These are phyloP conservation scores for Verticillium isaacii DNA, from an alignment of 2,329 filamentous ascomycete species.

Conservation along the genomic window DNA sequence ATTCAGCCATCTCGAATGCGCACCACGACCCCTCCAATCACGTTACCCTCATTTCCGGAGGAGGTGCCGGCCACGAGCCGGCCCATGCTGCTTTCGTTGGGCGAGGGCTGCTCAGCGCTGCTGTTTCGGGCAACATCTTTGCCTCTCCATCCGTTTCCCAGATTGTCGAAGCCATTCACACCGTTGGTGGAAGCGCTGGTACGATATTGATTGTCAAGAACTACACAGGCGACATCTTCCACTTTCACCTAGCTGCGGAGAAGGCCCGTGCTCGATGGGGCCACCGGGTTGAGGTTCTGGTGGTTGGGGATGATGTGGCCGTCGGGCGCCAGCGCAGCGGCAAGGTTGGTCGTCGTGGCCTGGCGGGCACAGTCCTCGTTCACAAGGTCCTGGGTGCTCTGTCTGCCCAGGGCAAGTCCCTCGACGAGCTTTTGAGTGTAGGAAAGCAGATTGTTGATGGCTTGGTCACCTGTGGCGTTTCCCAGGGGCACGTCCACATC, in stretches of 20 bases:
- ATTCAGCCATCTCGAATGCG: not conserved
- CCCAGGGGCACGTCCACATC: constrained; percentile 49
- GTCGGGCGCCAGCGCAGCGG: constrained; percentile 57
- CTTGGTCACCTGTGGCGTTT: constrained; percentile 46
- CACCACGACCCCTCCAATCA: not conserved
- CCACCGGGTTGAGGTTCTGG: not conserved
- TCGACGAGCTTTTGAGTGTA: constrained; percentile 38
- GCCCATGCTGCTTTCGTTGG: constrained; percentile 61
- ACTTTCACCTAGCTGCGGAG: constrained; percentile 35
- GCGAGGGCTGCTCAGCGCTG: constrained; percentile 55
- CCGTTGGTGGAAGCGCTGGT: constrained; percentile 52
- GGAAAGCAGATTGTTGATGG: constrained; percentile 42
- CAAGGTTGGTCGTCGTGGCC: constrained; percentile 62
- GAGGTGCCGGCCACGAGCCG: constrained; percentile 60
- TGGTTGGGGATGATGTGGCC: constrained; percentile 60
- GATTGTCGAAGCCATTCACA: constrained; percentile 51
- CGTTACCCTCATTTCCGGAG: constrained; percentile 1
- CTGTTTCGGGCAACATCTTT: constrained; percentile 63
- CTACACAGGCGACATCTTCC: constrained; percentile 57
- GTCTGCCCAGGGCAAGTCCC: constrained; percentile 26
- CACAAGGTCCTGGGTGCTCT: constrained; percentile 62
- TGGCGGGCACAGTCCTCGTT: constrained; percentile 62
- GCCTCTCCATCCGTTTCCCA: constrained; percentile 60
- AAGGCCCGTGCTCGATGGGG: not conserved
- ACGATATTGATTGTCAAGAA: constrained; percentile 65